Evolutionary conservation across 495 filamentous ascomycete genomes (phyloP), one percentile per base, ranked within the genome.

Genomic region (Neohortaea acidophila): DNA sequence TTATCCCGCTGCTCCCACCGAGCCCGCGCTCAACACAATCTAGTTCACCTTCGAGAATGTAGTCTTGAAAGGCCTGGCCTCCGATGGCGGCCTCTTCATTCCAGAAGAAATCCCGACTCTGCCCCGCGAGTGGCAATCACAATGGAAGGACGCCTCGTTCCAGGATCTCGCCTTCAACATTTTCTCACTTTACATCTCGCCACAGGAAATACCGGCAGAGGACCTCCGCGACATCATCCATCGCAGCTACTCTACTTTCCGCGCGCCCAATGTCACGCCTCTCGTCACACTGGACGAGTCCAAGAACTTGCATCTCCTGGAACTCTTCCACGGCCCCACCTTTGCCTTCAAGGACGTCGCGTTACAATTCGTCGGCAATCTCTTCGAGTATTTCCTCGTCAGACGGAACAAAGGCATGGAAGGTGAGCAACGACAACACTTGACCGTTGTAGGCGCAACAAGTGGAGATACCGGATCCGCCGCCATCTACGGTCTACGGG

Each of bases 321-420:
- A 97, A 59, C 75, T 97, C 9, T 97, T 94, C 69, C 87, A 96
- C 55, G 89, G 89, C n/a, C 86, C 84, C 1, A 94, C 73, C n/a
- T 93, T 77, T 49, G 73, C 87, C 5, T 94, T 94, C 68, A 94
- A 94, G 60, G 86, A 91, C 49, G 79, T 79, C 12, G 86, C 87
- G 4, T 59, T 94, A 18, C 84, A 93, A 51, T 84, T 92, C 48
- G 63, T 97, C 5, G 89, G 89, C 18, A 94, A 97, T 52, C 67
- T 94, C 10, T 94, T 97, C 53, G 89, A 97, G 61, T 97, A 87
- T 55, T 87, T 97, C 59, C 69, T 97, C 2, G 70, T 82, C 6
- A 67, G 85, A 23, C 74, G 75, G 58, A 97, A 97, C 48, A 43
- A 70, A 47, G 75, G 75, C 26, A 85, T 84, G 62, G 44, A 39